Base-by-base conservation (phyloP, 768 basidiomycete genomes). In the Russula sp. region DNA sequence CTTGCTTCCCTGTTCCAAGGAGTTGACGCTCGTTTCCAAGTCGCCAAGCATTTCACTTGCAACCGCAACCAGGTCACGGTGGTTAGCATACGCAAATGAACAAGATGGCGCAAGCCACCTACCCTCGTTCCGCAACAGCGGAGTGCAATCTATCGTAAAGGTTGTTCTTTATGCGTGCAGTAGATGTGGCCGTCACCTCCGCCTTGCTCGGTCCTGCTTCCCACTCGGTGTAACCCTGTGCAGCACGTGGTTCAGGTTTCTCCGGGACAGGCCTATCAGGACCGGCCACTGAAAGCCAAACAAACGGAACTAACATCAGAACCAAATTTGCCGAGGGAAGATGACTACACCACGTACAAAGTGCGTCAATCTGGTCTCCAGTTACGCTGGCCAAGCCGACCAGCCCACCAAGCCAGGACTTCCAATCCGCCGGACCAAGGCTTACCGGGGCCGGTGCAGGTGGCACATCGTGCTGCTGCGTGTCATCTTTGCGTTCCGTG, bases 81-180 rank as follows among this genome's bases (percentile, higher is more conserved):
- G 36, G 24, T 57, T 40, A 48, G 34, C 57, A 38, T 40, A 40
- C 14, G 7, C 26, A 38, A 36, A 32, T n/a, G 48, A 49, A 24
- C 2, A 30, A 30, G 26, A 24, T 26, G 22, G 18, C 14, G 61
- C 14, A 36, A 50, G 40, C 30, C 1, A 70, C 80, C 40, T 70
- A 87, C 87, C 87, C 87, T 74, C 88, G 76, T 72, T 90, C 87
- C 18, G 76, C 75, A 62, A 88, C 67, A 3, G 86, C 85, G 20
- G 82, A 79, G 11, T 70, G 70, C 32, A 77, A 72, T 9, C 75
- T 65, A 32, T 71, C 69, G 53, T 76, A 76, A 53, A 77, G 52
- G 30, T 62, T 67, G 44, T 70, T 69, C 22, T 69, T 72, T 24
- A 70, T 67, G 42, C 63, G 69, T 16, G 66, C 66, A 9, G 69